Evolutionary conservation across 2,329 filamentous ascomycete genomes (phyloP).

Genomic region (Teratosphaeriaceae sp.): DNA sequence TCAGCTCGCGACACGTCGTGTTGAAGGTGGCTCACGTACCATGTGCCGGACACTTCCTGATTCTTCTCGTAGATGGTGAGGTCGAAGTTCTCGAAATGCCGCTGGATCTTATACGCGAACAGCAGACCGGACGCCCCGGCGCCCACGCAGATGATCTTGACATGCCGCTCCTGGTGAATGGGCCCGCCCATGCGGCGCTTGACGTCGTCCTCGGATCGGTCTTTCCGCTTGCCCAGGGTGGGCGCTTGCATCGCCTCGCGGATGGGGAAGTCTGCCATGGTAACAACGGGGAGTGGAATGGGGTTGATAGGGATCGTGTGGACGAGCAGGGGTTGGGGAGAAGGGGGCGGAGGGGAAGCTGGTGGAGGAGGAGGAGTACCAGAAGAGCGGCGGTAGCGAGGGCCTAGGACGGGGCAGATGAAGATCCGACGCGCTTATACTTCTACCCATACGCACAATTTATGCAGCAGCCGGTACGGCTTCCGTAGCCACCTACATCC

Average conservation of each 20-base stretch:
- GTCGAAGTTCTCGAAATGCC: constrained; percentile 22
- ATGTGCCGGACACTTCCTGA: constrained; percentile 33
- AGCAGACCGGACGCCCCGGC: constrained; percentile 30
- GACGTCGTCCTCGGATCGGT: constrained; percentile 12
- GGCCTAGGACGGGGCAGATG: no score
- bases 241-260: constrained; percentile 7
- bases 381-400: no score
- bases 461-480: no score
- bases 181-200: constrained; percentile 9
- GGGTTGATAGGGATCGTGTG: neutral
- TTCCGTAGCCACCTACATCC: no score
- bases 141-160: constrained; percentile 22
- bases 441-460: no score
- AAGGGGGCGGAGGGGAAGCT: neutral
- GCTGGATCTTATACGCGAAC: constrained; percentile 34
- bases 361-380: neutral
- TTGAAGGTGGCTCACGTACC: neutral
- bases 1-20: no score
- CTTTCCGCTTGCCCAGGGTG: constrained; percentile 13
- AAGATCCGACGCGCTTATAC: no score
- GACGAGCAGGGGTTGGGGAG: neutral
- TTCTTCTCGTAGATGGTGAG: constrained; percentile 38
- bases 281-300: neutral
- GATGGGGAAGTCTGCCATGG: constrained; percentile 14
- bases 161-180: constrained; percentile 11